phyloP scores from a whole-genome alignment of 2,329 filamentous ascomycete genomes.

The Penicillium brevicompactum region DNA sequence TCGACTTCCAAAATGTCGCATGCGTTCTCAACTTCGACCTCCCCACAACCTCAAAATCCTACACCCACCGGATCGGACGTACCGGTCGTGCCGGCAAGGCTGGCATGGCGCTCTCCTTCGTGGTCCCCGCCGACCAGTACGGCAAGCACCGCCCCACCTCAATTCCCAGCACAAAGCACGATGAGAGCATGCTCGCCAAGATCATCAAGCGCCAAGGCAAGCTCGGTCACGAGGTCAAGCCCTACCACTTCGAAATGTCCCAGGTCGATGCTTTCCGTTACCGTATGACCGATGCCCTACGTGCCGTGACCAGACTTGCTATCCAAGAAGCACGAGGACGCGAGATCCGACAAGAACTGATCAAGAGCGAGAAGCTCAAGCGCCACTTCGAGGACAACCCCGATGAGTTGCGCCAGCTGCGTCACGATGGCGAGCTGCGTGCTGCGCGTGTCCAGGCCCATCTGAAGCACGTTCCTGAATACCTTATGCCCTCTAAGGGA shows the following conservation, averaged over 20 bases:
- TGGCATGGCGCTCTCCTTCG: constrained; percentile 95
- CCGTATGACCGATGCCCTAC: constrained; percentile 87
- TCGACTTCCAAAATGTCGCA: constrained; percentile 94
- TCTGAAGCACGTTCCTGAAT: constrained; percentile 91
- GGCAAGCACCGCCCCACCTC: constrained; percentile 88
- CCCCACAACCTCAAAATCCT: constrained; percentile 82
- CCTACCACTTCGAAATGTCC: constrained; percentile 92
- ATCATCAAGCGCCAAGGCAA: constrained; percentile 79
- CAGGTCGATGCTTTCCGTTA: constrained; percentile 94
- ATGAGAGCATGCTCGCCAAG: constrained; percentile 80
- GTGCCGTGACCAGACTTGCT: constrained; percentile 85
- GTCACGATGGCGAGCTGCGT: constrained; percentile 86
- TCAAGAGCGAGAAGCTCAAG: constrained; percentile 92
- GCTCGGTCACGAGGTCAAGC: constrained; percentile 77
- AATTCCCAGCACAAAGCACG: constrained; percentile 72
- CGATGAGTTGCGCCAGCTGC: constrained; percentile 78
- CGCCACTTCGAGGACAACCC: constrained; percentile 98
- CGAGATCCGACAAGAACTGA: constrained; percentile 83
- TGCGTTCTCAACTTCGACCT: constrained; percentile 98
- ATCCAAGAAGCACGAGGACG: constrained; percentile 86
- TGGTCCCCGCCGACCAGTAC: constrained; percentile 78
- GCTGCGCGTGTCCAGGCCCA: constrained; percentile 84
- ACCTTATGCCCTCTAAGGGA: constrained; percentile 78
- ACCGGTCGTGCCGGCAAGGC: constrained; percentile 89
- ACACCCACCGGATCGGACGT: constrained; percentile 94